These are phyloP conservation scores for Saccharomycopsis capsularis DNA, from an alignment of 805 yeast genomes.

Conservation along the genomic window DNA sequence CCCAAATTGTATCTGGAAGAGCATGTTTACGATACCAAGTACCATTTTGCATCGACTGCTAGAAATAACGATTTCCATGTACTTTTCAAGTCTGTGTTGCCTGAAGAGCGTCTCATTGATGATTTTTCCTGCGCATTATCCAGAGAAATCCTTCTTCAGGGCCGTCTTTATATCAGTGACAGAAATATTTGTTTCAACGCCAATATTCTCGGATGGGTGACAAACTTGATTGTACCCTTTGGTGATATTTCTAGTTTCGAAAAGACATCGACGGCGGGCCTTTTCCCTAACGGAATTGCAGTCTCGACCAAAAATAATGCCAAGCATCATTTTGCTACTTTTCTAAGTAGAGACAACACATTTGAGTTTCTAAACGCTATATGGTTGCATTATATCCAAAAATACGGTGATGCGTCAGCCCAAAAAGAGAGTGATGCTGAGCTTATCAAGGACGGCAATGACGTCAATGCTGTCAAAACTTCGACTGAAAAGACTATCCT, in stretches of 20 bases:
- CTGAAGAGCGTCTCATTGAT: slow-evolving; percentile 67
- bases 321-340: slow-evolving; percentile 80
- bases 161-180: slow-evolving; percentile 76
- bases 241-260: slow-evolving; percentile 69
- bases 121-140: slow-evolving; percentile 89
- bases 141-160: slow-evolving; percentile 81
- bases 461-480: too few species aligned
- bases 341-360: slow-evolving; percentile 73
- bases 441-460: background rate
- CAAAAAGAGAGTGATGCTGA: background rate
- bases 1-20: slow-evolving; percentile 50
- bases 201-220: slow-evolving; percentile 84
- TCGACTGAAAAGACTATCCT: too few species aligned
- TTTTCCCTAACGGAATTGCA: slow-evolving; percentile 84
- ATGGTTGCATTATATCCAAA: slow-evolving; percentile 43
- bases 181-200: slow-evolving; percentile 79
- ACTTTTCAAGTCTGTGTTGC: slow-evolving; percentile 59
- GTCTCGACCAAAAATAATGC: slow-evolving; percentile 48
- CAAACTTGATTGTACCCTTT: slow-evolving; percentile 65
- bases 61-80: slow-evolving; percentile 74
- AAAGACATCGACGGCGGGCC: slow-evolving; percentile 77
- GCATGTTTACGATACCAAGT: slow-evolving; percentile 48
- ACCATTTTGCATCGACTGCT: slow-evolving; percentile 55
- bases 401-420: slow-evolving; percentile 2
- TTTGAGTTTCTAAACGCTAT: slow-evolving; percentile 59